These are phyloP conservation scores for Cyclospora cayetanensis DNA, from an alignment of 169 alveolate genomes.

Conservation along the genomic window DNA sequence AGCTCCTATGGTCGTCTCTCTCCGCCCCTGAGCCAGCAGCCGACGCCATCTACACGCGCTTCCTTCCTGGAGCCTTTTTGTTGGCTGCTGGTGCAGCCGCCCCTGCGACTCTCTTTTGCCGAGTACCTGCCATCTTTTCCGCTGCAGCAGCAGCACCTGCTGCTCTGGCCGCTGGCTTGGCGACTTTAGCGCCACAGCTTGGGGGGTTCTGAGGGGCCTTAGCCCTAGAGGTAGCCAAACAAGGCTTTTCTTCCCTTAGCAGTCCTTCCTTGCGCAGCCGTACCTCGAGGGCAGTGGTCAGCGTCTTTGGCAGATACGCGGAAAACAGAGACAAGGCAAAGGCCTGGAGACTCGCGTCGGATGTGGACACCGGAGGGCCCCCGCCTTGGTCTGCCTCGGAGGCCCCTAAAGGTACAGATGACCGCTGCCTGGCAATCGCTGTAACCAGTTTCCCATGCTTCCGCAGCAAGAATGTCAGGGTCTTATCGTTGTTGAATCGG, in stretches of 20 bases:
- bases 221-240: not conserved
- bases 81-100: not conserved
- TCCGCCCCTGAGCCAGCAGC: too few species aligned
- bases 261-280: slow-evolving; percentile 24
- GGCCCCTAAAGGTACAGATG: not conserved
- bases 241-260: not conserved
- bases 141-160: not conserved
- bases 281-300: slow-evolving; percentile 5
- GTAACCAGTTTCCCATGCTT: not conserved
- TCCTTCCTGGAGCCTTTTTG: not conserved
- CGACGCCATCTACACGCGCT: not conserved
- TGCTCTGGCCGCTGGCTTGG: not conserved
- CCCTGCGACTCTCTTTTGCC: slow-evolving; percentile 25
- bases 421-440: not conserved
- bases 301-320: not conserved
- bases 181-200: too few species aligned
- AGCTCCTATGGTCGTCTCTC: too few species aligned
- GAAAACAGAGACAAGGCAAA: slow-evolving; percentile 28
- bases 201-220: too few species aligned
- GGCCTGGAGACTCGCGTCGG: slow-evolving; percentile 5
- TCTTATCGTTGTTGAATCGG: not conserved
- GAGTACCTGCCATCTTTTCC: slow-evolving; percentile 29
- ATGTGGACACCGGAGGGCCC: not conserved
- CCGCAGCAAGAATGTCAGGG: not conserved
- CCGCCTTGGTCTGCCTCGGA: not conserved